Conservation (phyloP, 495 filamentous ascomycete species). For the Neurospora terricola region DNA sequence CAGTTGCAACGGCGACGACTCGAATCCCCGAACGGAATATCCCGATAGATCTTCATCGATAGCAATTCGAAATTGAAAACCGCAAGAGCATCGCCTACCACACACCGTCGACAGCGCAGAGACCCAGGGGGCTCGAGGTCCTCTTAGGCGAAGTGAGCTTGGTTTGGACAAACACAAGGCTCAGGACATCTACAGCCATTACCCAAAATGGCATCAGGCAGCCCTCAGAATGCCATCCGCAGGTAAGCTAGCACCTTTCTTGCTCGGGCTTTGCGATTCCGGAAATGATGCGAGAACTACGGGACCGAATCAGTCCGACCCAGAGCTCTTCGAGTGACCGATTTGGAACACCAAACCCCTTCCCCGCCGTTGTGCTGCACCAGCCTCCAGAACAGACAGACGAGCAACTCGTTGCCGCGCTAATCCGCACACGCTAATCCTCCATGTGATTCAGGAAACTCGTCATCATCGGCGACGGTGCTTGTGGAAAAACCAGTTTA, state of each 20-base stretch:
- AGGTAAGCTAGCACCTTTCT: constrained; percentile 13
- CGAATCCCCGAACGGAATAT: background rate
- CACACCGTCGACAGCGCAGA: background rate
- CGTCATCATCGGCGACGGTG: constrained; percentile 98
- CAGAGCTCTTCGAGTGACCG: background rate
- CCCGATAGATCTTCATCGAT: background rate
- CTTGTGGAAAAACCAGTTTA: constrained; percentile 96
- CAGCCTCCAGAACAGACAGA: background rate
- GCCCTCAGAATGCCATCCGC: constrained; percentile 21
- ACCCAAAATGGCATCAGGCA: constrained; percentile 5
- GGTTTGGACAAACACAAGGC: background rate
- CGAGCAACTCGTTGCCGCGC: background rate
- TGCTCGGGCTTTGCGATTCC: background rate
- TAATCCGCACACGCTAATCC: background rate
- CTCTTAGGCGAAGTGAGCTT: background rate
- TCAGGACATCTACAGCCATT: constrained; percentile 20
- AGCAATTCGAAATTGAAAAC: background rate
- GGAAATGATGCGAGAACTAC: background rate
- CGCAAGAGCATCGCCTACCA: background rate
- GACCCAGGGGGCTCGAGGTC: background rate
- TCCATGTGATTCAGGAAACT: constrained; percentile 60
- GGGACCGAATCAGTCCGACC: background rate
- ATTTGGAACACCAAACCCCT: background rate
- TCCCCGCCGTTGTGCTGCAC: background rate
- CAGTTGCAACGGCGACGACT: background rate